Conservation (phyloP, 2,329 filamentous ascomycete species). For the Botryotinia globosa region DNA sequence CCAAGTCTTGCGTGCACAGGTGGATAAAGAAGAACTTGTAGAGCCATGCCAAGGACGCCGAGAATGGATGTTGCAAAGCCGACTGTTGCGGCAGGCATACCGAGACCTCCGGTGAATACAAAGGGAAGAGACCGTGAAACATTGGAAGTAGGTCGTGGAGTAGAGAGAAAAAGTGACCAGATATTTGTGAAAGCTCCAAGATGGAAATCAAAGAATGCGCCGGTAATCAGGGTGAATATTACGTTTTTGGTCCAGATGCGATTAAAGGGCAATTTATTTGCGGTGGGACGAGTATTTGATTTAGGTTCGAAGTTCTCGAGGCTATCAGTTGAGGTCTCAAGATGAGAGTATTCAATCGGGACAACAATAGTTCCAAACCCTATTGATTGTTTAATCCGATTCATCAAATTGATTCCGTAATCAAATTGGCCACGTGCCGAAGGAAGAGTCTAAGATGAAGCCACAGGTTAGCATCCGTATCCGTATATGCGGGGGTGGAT, state of each 20-base stretch:
- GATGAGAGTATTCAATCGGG: conserved; percentile 25
- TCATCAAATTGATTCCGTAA: conserved; percentile 15
- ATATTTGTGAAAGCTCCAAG: conserved; percentile 53
- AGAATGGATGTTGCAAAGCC: conserved; percentile 68
- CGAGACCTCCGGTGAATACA: conserved; percentile 61
- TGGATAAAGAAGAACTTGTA: conserved; percentile 69
- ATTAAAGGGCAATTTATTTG: conserved; percentile 24
- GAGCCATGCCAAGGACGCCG: conserved; percentile 63
- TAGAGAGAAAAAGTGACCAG: conserved; percentile 59
- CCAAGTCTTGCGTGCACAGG: conserved; percentile 61
- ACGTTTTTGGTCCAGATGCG: conserved; percentile 29
- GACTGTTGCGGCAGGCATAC: conserved; percentile 63
- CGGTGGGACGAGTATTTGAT: neutral
- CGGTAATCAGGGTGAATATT: conserved; percentile 50
- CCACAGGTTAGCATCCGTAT: conserved; percentile 2
- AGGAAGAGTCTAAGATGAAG: conserved; percentile 14
- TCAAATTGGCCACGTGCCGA: conserved; percentile 15
- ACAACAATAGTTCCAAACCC: conserved; percentile 3
- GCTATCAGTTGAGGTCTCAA: conserved; percentile 10
- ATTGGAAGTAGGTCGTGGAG: conserved; percentile 44
- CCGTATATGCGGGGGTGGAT: neutral
- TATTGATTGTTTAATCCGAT: conserved; percentile 14
- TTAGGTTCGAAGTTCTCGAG: conserved; percentile 11
- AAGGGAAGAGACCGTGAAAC: conserved; percentile 29
- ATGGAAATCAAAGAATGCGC: conserved; percentile 42